phyloP scores from a whole-genome alignment of 805 yeast species.

The Metschnikowia aberdeeniae region DNA sequence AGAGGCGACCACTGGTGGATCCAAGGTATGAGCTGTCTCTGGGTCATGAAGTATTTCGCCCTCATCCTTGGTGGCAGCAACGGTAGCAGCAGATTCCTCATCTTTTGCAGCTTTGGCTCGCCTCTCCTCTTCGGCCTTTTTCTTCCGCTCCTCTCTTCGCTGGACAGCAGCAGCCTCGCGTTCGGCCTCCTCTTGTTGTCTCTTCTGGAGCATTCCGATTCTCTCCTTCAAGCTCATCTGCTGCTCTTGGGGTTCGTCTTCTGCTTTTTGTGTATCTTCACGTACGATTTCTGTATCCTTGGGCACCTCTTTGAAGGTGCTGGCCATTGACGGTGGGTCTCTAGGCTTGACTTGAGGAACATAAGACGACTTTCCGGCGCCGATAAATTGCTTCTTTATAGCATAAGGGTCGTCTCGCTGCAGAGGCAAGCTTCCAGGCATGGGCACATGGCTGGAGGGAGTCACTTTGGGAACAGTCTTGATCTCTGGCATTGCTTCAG shows the following conservation, averaged over 20 bases:
- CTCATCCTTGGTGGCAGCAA: conserved; percentile 15
- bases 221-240: conserved; percentile 82
- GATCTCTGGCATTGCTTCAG: too few relatives aligned
- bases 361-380: conserved; percentile 57
- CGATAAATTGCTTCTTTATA: conserved; percentile 52
- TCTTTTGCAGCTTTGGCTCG: conserved; percentile 2
- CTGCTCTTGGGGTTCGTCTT: conserved; percentile 53
- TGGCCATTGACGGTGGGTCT: conserved; percentile 33
- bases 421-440: conserved; percentile 25
- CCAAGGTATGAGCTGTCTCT: neutral
- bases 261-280: conserved; percentile 9
- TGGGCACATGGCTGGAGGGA: conserved; percentile 8
- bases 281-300: conserved; percentile 17
- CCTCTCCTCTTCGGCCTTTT: conserved; percentile 21
- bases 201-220: conserved; percentile 75
- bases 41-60: neutral
- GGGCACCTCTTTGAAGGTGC: conserved; percentile 24
- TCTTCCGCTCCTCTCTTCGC: conserved; percentile 48
- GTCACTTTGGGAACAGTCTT: conserved; percentile 1
- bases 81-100: neutral
- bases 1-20: neutral
- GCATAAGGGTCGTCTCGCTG: conserved; percentile 42
- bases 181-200: conserved; percentile 77
- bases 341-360: conserved; percentile 46
- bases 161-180: conserved; percentile 57